Evolutionary conservation across 352 stramenopile genomes (phyloP).

Genomic region (Sclerospora graminicola): DNA sequence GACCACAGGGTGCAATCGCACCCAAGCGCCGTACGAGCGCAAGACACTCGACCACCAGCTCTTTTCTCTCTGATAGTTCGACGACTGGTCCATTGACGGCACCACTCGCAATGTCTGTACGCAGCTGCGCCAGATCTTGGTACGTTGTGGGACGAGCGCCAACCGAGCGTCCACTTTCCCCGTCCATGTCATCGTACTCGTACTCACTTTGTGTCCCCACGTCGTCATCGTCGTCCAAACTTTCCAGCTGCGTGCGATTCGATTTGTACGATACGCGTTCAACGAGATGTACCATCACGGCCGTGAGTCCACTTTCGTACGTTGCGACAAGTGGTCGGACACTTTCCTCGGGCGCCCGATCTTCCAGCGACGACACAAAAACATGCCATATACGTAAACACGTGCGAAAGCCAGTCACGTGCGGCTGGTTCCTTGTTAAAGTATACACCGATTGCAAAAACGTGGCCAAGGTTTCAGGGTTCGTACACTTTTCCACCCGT

Average conservation of each 20-base stretch:
- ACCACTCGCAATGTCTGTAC: constrained; percentile 29
- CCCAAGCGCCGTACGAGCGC: constrained; percentile 60
- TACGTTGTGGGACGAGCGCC: constrained; percentile 47
- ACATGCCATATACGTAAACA: constrained; percentile 77
- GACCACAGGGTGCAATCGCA: constrained; percentile 41
- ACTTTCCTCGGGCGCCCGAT: constrained; percentile 60
- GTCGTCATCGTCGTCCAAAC: constrained; percentile 46
- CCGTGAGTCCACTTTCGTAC: constrained; percentile 60
- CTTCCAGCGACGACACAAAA: constrained; percentile 74
- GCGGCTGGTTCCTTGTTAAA: constrained; percentile 61
- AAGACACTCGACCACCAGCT: constrained; percentile 68
- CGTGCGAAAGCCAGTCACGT: constrained; percentile 66
- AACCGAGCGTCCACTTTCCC: constrained; percentile 28
- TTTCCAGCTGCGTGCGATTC: constrained; percentile 53
- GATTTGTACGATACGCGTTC: constrained; percentile 55
- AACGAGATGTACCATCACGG: constrained; percentile 72
- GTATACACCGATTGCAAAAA: constrained; percentile 51
- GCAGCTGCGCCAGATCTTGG: constrained; percentile 61
- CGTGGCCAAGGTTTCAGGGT: constrained; percentile 29
- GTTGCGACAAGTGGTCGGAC: constrained; percentile 39
- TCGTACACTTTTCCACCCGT: constrained; percentile 50
- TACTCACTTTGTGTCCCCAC: constrained; percentile 17
- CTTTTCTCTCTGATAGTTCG: constrained; percentile 56
- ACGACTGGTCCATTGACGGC: constrained; percentile 19
- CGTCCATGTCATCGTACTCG: constrained; percentile 28